These are phyloP conservation scores for Schizophyllum amplum DNA, from an alignment of 1,284 basidiomycete genomes.

Conservation along the genomic window DNA sequence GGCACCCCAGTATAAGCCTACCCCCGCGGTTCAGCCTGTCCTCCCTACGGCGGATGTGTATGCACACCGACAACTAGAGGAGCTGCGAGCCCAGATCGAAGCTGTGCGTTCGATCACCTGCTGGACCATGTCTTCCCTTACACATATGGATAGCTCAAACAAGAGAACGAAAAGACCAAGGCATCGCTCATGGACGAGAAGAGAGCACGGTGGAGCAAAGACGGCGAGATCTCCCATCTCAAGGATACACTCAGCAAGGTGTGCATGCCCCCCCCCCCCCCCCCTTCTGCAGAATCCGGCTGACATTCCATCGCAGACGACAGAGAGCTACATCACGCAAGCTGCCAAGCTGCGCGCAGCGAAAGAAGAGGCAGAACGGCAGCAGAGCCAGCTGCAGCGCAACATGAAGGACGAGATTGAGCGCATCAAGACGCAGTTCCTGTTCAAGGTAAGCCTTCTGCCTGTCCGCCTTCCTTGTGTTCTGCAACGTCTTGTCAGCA, in stretches of 20 bases:
- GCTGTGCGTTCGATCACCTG: conserved; percentile 30
- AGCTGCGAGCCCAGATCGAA: conserved; percentile 35
- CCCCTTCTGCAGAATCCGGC: neutral
- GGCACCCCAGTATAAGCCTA: neutral
- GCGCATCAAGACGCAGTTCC: conserved; percentile 56
- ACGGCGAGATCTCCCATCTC: conserved; percentile 56
- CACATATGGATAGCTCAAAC: conserved; percentile 34
- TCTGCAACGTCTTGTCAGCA: conserved; percentile 36
- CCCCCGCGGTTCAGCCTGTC: conserved; percentile 8
- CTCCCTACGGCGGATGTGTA: conserved; percentile 4
- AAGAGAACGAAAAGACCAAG: conserved; percentile 38
- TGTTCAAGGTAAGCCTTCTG: conserved; percentile 49
- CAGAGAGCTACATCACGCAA: conserved; percentile 51
- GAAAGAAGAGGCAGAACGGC: conserved; percentile 51
- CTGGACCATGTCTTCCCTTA: conserved; percentile 6
- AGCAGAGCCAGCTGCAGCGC: conserved; percentile 44
- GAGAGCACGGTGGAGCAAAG: conserved; percentile 40
- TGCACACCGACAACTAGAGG: conserved; percentile 17
- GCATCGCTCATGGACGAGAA: conserved; percentile 38
- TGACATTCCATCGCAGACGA: conserved; percentile 32
- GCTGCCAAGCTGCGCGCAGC: conserved; percentile 47
- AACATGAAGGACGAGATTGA: conserved; percentile 62
- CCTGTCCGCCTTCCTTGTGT: conserved; percentile 1
- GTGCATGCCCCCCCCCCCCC: conserved; percentile 2
- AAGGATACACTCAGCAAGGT: conserved; percentile 54